Evolutionary conservation across 1,139 yeast genomes (phyloP).

Genomic region (Protomyces macrosporus): DNA sequence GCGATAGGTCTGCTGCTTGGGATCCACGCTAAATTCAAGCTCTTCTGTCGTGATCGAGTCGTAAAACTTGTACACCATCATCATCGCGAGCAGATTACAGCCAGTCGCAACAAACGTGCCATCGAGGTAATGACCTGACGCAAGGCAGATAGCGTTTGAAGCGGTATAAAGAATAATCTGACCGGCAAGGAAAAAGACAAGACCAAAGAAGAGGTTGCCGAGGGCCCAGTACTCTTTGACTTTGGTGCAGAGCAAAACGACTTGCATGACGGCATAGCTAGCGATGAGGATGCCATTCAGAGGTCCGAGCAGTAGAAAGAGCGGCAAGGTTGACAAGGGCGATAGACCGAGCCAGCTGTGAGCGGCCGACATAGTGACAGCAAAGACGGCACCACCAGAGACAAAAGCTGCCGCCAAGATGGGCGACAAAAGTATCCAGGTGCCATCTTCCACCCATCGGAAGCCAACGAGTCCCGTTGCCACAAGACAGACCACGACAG

Average conservation of each 20-base stretch:
- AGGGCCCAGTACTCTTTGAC: constrained; percentile 79
- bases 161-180: constrained; percentile 69
- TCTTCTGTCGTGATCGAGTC: constrained; percentile 89
- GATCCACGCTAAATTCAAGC: constrained; percentile 74
- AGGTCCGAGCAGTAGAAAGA: constrained; percentile 66
- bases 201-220: constrained; percentile 68
- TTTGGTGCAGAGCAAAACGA: constrained; percentile 62
- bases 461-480: constrained; percentile 75
- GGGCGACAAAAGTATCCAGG: constrained; percentile 52
- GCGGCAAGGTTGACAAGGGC: constrained; percentile 51
- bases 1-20: constrained; percentile 42
- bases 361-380: constrained; percentile 66
- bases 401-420: constrained; percentile 50
- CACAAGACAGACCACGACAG: constrained; percentile 62
- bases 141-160: constrained; percentile 58
- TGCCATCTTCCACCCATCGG: constrained; percentile 93
- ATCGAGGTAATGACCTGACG: constrained; percentile 78
- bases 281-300: constrained; percentile 63
- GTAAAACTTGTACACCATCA: constrained; percentile 97
- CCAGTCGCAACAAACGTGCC: constrained; percentile 81
- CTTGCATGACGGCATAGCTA: constrained; percentile 61
- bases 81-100: constrained; percentile 70
- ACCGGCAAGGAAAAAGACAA: constrained; percentile 71
- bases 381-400: constrained; percentile 47
- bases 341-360: constrained; percentile 45